Percentiles rank a stretch among this genome's conserved stretches.
phyloP scores from a whole-genome alignment of 2,329 filamentous ascomycete genomes.

The Dactylellina sp. region DNA sequence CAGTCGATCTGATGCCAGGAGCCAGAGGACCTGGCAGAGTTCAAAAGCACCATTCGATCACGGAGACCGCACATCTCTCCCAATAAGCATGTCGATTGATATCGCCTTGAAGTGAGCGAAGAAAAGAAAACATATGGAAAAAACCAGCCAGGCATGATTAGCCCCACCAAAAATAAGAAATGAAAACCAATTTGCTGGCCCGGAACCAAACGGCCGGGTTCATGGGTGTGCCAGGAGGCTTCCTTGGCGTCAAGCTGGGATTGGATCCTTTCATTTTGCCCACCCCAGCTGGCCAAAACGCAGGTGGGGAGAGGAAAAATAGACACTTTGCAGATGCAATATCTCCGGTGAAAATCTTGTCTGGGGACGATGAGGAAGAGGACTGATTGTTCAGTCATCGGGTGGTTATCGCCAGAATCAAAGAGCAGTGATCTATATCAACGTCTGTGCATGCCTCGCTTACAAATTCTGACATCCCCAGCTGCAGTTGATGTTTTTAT shows the following conservation, averaged over 20 bases:
- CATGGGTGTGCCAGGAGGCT: conserved; percentile 46
- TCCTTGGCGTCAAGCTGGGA: conserved; percentile 40
- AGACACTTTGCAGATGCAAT: background rate
- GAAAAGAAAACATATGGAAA: background rate
- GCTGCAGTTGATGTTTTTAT: too few relatives aligned
- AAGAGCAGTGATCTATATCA: too few relatives aligned
- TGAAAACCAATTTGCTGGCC: conserved; percentile 50
- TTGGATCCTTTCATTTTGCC: conserved; percentile 49
- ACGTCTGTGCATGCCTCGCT: too few relatives aligned
- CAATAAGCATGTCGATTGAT: background rate
- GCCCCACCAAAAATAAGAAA: conserved; percentile 54
- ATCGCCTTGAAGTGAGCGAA: background rate
- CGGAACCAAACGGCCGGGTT: conserved; percentile 57
- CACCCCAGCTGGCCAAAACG: conserved; percentile 32
- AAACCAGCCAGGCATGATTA: conserved; percentile 28
- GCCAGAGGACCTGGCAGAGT: too few relatives aligned
- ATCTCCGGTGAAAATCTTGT: conserved; percentile 9
- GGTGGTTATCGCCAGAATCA: too few relatives aligned
- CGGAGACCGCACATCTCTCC: conserved; percentile 26
- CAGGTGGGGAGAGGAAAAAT: conserved; percentile 4
- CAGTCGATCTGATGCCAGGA: conserved; percentile 15
- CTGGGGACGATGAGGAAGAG: conserved; percentile 9
- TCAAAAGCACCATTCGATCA: conserved; percentile 22
- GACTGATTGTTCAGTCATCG: too few relatives aligned
- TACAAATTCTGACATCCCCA: too few relatives aligned